Evolutionary conservation across 345 rosid species (phyloP), one percentile per base, ranked within the genome.

Genomic region (Trapa incisa): DNA sequence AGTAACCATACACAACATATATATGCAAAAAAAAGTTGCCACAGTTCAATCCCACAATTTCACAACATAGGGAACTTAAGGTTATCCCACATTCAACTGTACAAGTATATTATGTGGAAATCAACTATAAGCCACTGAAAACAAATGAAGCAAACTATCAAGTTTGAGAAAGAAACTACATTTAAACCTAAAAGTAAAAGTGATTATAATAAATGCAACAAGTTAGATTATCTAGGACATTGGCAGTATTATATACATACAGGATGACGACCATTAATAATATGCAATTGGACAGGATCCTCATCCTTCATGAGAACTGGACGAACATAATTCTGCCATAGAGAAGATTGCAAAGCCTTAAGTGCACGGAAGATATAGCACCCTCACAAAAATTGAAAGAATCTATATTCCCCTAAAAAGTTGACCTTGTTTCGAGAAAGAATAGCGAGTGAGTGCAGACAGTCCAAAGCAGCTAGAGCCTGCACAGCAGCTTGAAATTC

Each of bases 401-500:
- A 41, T 39, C 14, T 4, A 54, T 50, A 54, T 42, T 47, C 32
- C 39, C 37, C 37, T 63, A 66, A 65, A 52, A 71, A 75, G 16
- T 22, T 66, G 43, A 86, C 97, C 96, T 87, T 87, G 78, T 83
- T 85, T 79, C 79, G 86, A 29, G 95, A 85, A 64, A 93, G 94
- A 73, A 80, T 79, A 69, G 98, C 94, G 50, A 90, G 91, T 41
- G 97, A 82, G 70, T 86, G 78, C 80, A 93, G 83, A 74, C 97
- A 93, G 75, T 93, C 98, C 86, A 93, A 84, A 61, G 92, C 74
- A 70, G 98, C 87, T 65, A 93, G 89, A 52, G 98, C 87, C 74
- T 85, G 88, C 70, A 88, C 84, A 52, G 87, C 86, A 77, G 85
- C 96, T 70, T 75, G 87, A 71, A 91, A 87, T 65, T 91, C 97